Conservation (phyloP, 2,329 filamentous ascomycete species). For the Graphilbum sp. region DNA sequence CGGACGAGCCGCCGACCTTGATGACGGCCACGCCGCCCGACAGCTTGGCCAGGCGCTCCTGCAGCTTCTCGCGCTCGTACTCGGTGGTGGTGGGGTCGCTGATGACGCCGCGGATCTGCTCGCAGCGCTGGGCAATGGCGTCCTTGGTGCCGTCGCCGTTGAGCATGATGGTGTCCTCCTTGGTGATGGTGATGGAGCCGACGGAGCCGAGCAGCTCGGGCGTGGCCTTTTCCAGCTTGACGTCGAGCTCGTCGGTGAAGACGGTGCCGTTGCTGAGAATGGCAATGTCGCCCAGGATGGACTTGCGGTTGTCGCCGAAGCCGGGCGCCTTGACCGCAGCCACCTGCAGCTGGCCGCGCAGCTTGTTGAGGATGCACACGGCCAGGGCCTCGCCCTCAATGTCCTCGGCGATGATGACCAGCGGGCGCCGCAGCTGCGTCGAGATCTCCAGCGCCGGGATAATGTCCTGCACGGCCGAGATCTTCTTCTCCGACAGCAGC, state of each 20-base stretch:
- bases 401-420: constrained; percentile 98
- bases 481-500: constrained; percentile 99
- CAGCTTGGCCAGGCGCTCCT: constrained; percentile 98
- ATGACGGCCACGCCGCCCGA: constrained; percentile 98
- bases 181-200: constrained; percentile 97
- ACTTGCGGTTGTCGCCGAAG: constrained; percentile 99
- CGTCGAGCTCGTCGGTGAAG: constrained; percentile 95
- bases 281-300: constrained; percentile 90
- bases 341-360: constrained; percentile 96
- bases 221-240: constrained; percentile 98
- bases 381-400: constrained; percentile 97
- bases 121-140: constrained; percentile 80
- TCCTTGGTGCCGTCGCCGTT: constrained; percentile 97
- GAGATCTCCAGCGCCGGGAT: constrained; percentile 95
- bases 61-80: constrained; percentile 99
- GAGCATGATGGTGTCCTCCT: constrained; percentile 97
- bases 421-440: constrained; percentile 82
- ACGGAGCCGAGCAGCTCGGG: constrained; percentile 92
- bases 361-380: constrained; percentile 99
- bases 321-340: constrained; percentile 97
- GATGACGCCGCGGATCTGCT: constrained; percentile 98
- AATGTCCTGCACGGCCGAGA: constrained; percentile 97
- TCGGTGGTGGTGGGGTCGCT: constrained; percentile 85
- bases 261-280: constrained; percentile 93
- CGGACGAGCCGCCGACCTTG: constrained; percentile 93